Base-by-base conservation (phyloP, 352 stramenopile genomes). In the Pythium brachiatum region DNA sequence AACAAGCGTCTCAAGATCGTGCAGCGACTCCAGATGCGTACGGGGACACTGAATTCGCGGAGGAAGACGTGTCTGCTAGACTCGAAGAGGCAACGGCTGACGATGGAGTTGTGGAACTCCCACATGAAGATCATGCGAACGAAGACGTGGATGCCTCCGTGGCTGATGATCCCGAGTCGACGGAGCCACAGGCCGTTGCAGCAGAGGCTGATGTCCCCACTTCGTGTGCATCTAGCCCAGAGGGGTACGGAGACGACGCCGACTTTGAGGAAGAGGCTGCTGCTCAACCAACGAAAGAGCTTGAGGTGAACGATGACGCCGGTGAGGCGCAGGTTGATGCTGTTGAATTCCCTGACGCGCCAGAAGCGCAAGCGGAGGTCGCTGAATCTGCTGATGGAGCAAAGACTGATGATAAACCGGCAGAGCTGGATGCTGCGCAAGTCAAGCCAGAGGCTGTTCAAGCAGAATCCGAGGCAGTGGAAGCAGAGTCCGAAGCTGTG, bases 161-260 rank as follows among this genome's bases (percentile, higher is more conserved):
- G 0, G 7, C 43, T 27, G 43, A 29, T 7, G 38, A 7, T 18
- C 6, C 38, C 38, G 38, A 23, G 16, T 44, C 18, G 38, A 16
- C 38, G 5, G 38, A 44, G 16, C n/a, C 18, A 25, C 38, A 25
- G 16, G 13, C 31, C 1, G 16, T 23, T 8, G 38, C 44, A 32
- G 3, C 31, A 34, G 52, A 47, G 21, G 34, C 34, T 18, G 38
- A 44, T 4, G 16, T 23, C 29, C 43, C 20, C 26, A 7, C 43
- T 9, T 15, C 15, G 44, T 41, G 54, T 6, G 20, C 44, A 34
- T 12, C 54, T 9, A 53, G 26, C 1, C 54, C 54, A 46, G 54
- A 61, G 2, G 41, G 27, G 23, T 61, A 61, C 21, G 54, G 18
- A 25, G 41, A 54, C 13, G 54, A 86, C 36, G 65, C 57, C 18